These are phyloP conservation scores for Paramecium sonneborni DNA, from an alignment of 73 alveolate species.

Conservation along the genomic window DNA sequence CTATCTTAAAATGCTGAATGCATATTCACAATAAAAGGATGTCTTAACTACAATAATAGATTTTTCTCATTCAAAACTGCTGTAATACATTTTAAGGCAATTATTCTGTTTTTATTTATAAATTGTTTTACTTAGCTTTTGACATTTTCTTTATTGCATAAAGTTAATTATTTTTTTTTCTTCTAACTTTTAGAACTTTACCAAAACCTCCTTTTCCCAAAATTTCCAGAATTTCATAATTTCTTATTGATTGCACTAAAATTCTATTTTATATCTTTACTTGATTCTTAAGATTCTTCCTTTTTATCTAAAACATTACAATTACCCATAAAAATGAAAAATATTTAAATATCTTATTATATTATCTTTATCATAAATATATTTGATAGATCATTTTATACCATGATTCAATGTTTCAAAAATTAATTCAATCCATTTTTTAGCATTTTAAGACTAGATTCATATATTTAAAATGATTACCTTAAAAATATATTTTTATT, in stretches of 20 bases:
- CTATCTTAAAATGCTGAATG: conserved; percentile 93
- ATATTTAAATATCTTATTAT: background rate
- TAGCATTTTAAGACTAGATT: conserved; percentile 35
- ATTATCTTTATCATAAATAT: background rate
- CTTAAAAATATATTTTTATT: conserved; percentile 27
- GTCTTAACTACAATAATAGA: background rate
- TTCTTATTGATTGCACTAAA: background rate
- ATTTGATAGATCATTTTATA: background rate
- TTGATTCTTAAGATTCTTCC: background rate
- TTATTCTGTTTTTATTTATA: background rate
- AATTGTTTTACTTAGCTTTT: conserved; percentile 57
- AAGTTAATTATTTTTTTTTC: conserved; percentile 70
- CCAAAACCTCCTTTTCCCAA: conserved; percentile 68
- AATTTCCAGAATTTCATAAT: conserved; percentile 8
- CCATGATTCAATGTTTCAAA: background rate
- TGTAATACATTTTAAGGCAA: background rate
- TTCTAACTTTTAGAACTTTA: conserved; percentile 85
- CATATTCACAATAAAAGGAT: conserved; percentile 76
- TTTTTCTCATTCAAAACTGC: conserved; percentile 49
- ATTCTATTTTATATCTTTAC: background rate
- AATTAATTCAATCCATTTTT: background rate
- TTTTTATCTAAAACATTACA: background rate
- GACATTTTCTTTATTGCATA: conserved; percentile 87
- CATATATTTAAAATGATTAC: background rate
- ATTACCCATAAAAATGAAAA: background rate